Evolutionary conservation across 108 stramenopile genomes (phyloP).

Genomic region (Fragilaria crotonensis): DNA sequence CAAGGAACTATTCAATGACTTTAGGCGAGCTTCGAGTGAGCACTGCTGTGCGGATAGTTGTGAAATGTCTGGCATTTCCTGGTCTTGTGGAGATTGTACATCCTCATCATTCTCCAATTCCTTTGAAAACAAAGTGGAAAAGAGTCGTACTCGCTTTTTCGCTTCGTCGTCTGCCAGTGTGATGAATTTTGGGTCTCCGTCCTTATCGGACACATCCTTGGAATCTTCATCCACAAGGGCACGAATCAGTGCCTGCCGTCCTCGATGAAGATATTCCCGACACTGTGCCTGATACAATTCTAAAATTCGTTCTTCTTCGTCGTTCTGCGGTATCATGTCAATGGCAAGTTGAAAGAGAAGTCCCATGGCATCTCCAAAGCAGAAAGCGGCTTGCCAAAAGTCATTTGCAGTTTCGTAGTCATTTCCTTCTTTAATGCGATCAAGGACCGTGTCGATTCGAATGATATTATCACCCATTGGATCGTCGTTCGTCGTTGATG

Average conservation of each 20-base stretch:
- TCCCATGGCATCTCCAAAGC: neutral
- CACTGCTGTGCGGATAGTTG: neutral
- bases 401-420: neutral
- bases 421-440: neutral
- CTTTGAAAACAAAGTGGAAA: conserved; percentile 15
- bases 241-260: conserved; percentile 15
- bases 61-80: conserved; percentile 1
- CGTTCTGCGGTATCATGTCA: neutral
- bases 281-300: conserved; percentile 20
- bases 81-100: neutral
- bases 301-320: conserved; percentile 18
- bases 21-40: conserved; percentile 32
- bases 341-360: neutral
- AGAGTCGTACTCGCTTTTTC: conserved; percentile 4
- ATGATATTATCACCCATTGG: neutral
- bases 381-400: neutral
- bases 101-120: conserved; percentile 7
- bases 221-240: conserved; percentile 21
- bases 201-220: conserved; percentile 5
- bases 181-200: neutral
- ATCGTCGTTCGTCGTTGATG: too few species aligned
- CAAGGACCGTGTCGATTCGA: neutral
- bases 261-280: conserved; percentile 22
- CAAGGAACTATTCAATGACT: conserved; percentile 25
- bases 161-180: conserved; percentile 23